Base-by-base conservation (phyloP, 2,329 filamentous ascomycete genomes). In the Dryadomyces quercus-mongolicae region DNA sequence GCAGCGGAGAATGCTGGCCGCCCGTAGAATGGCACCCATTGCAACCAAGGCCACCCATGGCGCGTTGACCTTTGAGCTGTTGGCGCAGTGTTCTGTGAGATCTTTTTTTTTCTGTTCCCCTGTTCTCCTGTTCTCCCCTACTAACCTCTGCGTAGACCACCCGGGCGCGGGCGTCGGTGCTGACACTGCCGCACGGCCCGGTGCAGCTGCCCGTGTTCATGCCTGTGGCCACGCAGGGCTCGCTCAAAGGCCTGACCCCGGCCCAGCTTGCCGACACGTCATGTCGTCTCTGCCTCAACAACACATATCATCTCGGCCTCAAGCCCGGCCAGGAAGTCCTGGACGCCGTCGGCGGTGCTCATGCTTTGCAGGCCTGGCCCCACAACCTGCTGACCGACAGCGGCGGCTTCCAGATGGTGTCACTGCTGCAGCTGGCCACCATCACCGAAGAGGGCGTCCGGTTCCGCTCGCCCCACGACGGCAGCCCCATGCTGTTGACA, bases 211-310 rank as follows among this genome's bases (percentile, higher is more conserved):
- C 94, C 8, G 83, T 97, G 56, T 98, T 98, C 70, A 98, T 98
- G 93, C 93, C 93, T 16, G 93, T 98, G 46, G 93, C 93, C 34
- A 98, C 93, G 0, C 93, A 98, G 70, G 93, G 88, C 1, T 95
- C 92, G 0, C 76, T 98, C 43, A 98, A 98, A 67, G 93, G 93
- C 46, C 72, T 98, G 54, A 97, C 93, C 0, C 90, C 92, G 1
- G 85, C 92, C 60, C 93, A 98, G 65, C 76, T 98, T 2, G 91
- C 93, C 63, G 84, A 88, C 53, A 94, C 91, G 0, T 83, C 88
- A 46, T 98, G 94, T 65, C 82, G 87, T 56, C 73, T 98, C 45
- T 98, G 93, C 68, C 74, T 98, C 60, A 98, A 98, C 72, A 98
- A 98, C 70, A 98, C 93, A 13, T 98, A 98, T 66, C 93, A 98